Base-by-base conservation (phyloP, 1,284 basidiomycete species). In the Sporisorium exsertum region DNA sequence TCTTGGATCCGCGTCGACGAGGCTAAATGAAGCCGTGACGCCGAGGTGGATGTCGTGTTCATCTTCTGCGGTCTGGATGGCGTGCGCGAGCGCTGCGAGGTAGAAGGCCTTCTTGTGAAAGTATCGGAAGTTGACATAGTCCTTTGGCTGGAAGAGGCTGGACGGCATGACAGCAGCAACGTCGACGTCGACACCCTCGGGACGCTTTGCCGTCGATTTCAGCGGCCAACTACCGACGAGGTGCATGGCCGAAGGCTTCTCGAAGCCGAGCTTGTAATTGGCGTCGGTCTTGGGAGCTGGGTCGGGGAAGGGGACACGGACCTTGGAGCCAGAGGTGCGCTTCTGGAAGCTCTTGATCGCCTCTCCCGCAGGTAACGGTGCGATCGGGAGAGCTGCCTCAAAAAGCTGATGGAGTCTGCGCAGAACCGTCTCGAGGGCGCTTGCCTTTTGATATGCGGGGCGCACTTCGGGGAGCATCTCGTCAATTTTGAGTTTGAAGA, bases 21-120 rank as follows among this genome's bases (percentile, higher is more conserved):
- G 91, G 22, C 89, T 88, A 79, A 92, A 93, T 16, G 86, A 86
- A 9, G 90, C 86, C 6, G 91, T 89, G 13, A 92, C 89, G 40
- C 86, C 88, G 86, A 50, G 91, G 80, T 27, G 87, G 84, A 56
- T 50, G 86, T 87, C 64, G 70, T 81, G 50, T 62, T 72, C 42
- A 53, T 60, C 29, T 24, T 49, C 45, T 60, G 78, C 49, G n/a
- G 60, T 65, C 16, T 69, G 53, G 18, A 97, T 86, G 1, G 90
- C 89, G 10, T 90, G 88, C 3, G 92, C 93, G 56, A 99, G 88
- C 4, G 90, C 90, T 9, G 94, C 92, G 15, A 98, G 89, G 86
- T 95, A 99, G 84, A 92, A 95, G 0, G 93, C 92, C 47, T 93
- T 89, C 86, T 99, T 99, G 85, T 96, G 92, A 84, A 96, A 95